phyloP scores from a whole-genome alignment of 225 moss, liverwort and hornwort species.

The Antitrichia curtipendula region DNA sequence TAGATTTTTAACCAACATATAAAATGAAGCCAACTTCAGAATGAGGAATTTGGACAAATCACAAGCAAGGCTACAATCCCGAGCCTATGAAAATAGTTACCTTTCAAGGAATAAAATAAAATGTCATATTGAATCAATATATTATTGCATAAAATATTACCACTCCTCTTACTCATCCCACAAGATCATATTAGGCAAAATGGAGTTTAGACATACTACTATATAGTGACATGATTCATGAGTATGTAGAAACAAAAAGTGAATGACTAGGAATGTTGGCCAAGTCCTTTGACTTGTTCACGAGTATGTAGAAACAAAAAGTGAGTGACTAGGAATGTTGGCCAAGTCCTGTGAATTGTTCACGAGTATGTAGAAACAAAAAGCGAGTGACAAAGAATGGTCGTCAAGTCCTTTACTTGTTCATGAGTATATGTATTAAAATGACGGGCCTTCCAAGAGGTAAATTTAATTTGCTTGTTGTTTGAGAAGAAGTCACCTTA shows the following conservation, averaged over 20 bases:
- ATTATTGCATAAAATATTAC: background rate
- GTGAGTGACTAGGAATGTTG: too few relatives aligned
- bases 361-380: background rate
- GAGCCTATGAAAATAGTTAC: background rate
- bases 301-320: too few relatives aligned
- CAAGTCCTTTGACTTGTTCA: too few relatives aligned
- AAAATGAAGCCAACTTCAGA: background rate
- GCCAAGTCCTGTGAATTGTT: too few relatives aligned
- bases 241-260: too few relatives aligned
- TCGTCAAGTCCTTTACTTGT: rapidly evolving
- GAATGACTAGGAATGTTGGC: too few relatives aligned
- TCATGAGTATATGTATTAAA: background rate
- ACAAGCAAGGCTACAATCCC: background rate
- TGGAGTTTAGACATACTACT: background rate
- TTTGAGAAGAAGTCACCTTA: rapidly evolving
- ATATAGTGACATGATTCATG: too few relatives aligned
- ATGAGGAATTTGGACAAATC: background rate
- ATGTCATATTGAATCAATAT: too few relatives aligned
- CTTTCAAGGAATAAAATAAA: background rate
- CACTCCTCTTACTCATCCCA: background rate
- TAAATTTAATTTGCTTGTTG: background rate
- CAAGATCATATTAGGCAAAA: background rate
- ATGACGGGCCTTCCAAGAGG: background rate
- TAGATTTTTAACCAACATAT: background rate
- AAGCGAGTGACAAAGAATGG: background rate